Base-by-base conservation (phyloP, 306 rosid species). In the Trichosanthes cucumerina region DNA sequence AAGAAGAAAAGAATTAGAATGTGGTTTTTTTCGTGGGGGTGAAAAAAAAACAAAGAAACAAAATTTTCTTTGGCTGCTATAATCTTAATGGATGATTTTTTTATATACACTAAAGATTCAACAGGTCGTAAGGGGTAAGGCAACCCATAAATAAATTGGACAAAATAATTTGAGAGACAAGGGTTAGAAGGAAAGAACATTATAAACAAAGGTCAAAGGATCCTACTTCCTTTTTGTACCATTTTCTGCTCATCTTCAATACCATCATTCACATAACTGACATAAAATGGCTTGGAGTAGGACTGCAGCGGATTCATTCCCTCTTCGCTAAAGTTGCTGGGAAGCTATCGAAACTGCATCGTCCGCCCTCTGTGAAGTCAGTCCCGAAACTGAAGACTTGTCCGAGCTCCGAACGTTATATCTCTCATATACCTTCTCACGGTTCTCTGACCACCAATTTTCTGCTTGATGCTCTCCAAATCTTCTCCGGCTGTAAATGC, bases 381-480 rank as follows among this genome's bases (percentile, higher is more conserved):
- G 89, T 84, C 83, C 77, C 12, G 96, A 82, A 78, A 84, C 79
- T n/a, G 89, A 82, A 11, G 97, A 86, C 73, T 86, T 92, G 82
- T 92, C 98, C 0, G 87, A 43, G 47, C 84, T 88, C 6, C 91
- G 93, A 74, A 96, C 97, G 9, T 92, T 92, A 84, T 92, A 96
- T 86, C 71, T 88, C 78, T 92, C 93, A 10, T 92, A 96, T 66
- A 96, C 99, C 82, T 80, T 92, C 21, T 92, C 96, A 1, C 93
- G 93, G 58, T 96, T 96, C 89, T 92, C 98, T 0, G 97, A 91
- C 99, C 99, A 92, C 99, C 99, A 96, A 43, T 83, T 88, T 83
- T 92, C 98, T n/a, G 99, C 99, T 87, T 92, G 99, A 77, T 91
- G 90, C 90, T 96, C 99, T 72, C 92, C 99, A 24, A 96, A 96